phyloP scores from a whole-genome alignment of 768 basidiomycete species.

The Lactarius vividus region DNA sequence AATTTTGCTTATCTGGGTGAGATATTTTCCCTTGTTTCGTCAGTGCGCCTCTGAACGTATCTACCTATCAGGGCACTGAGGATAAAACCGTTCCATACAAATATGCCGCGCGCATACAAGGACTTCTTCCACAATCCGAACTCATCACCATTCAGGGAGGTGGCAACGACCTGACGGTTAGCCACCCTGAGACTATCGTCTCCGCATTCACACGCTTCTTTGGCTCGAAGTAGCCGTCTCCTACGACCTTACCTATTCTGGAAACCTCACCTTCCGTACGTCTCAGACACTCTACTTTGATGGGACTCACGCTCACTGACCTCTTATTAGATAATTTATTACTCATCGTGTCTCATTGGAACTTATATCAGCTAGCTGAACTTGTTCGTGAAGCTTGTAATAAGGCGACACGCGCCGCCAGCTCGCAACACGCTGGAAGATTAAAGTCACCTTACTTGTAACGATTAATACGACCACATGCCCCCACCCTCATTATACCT shows the following conservation, averaged over 20 bases:
- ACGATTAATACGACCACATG: constrained; percentile 3
- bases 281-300: not conserved
- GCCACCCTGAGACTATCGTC: constrained; percentile 27
- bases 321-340: constrained; percentile 18
- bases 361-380: constrained; percentile 8
- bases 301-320: not conserved
- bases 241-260: not conserved
- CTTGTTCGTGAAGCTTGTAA: constrained; percentile 9
- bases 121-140: constrained; percentile 44
- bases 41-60: not conserved
- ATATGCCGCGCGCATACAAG: constrained; percentile 48
- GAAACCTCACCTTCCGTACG: constrained; percentile 16
- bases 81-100: constrained; percentile 55
- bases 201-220: constrained; percentile 24
- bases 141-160: constrained; percentile 51
- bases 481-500: not conserved
- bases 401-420: not conserved
- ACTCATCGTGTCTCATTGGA: not conserved
- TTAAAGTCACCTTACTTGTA: constrained; percentile 14
- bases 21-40: constrained; percentile 24
- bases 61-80: constrained; percentile 47
- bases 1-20: constrained; percentile 65
- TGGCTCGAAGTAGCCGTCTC: constrained; percentile 8
- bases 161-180: constrained; percentile 44
- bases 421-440: not conserved